Base-by-base conservation (phyloP, 345 rosid genomes). In the Hypericum perforatum region DNA sequence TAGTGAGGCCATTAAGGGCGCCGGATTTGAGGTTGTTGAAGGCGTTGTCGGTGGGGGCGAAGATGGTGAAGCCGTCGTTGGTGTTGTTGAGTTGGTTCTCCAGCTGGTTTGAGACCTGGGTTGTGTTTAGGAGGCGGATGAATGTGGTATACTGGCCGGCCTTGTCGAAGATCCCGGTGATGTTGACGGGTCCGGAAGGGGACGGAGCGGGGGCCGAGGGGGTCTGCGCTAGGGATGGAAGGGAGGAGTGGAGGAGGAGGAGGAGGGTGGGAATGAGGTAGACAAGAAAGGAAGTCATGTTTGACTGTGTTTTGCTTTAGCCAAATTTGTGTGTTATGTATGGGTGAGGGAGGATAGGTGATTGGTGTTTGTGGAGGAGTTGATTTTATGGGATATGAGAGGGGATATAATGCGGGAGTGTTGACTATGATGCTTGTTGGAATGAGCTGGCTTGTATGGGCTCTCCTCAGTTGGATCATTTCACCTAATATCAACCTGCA, bases 41-140 rank as follows among this genome's bases (percentile, higher is more conserved):
- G 54, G 90, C 98, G 39, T 81, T 85, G 49, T 92, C 95, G 0
- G 96, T 85, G 11, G 96, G 96, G 48, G 96, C 88, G 5, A 92
- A 68, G 6, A 87, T 62, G 14, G 98, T 92, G 70, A 87, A 62
- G 16, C 96, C 96, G 38, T 87, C 80, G 6, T 76, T 60, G 55
- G 95, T 78, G 77, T 64, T 66, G 63, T 87, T 91, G 53, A 87
- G 66, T 62, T 91, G 96, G 63, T 63, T 82, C 1, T 64, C 60
- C 32, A 87, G 55, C 64, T 91, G 96, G 64, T 10, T 70, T 3
- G 55, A 77, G 0, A 67, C 73, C 66, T 78, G 89, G 11, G 94
- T 82, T 29, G 70, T 56, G 57, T 57, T 73, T 40, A 91, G 49
- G 41, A 91, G 74, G 41, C 56, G 73, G 15, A 87, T 78, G 29